Base-by-base conservation (phyloP, 768 basidiomycete genomes). In the Polyporus arcularius region DNA sequence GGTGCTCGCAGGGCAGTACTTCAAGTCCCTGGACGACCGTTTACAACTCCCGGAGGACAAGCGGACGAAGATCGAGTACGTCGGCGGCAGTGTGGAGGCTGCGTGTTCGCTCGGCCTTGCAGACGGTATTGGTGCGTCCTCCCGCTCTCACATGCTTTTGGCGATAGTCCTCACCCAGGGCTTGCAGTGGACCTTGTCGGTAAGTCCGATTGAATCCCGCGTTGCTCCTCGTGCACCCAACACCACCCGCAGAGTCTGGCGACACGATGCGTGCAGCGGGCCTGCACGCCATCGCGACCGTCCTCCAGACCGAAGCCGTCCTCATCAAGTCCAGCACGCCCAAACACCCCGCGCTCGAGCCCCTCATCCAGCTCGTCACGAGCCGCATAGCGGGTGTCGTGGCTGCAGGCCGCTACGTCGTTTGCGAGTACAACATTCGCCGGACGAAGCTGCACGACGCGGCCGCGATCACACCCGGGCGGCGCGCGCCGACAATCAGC, bases 201-300 rank as follows among this genome's bases (percentile, higher is more conserved):
- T 94, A 64, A 68, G 87, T 79, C 47, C 41, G 28, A 9, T 30
- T 26, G 5, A 6, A 28, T 9, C 21, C 1, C 21, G 1, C 46
- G 28, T 6, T 26, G 4, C 28, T 21, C 9, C 28, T 5, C 18
- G 18, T 38, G 14, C 39, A 41, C 14, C 42, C 11, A 35, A 35
- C 11, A 35, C 35, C 35, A 30, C 15, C 11, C 46, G 8, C 71
- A 96, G 96, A 98, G 77, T 99, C 96, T 16, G 97, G 97, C 45
- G 97, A 99, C 69, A 99, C 97, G 8, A 99, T 99, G 97, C 92
- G 96, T 38, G 97, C 96, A 28, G 96, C 96, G 0, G 97, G 96
- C 40, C 80, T 98, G 57, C 92, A 92, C 72, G 87, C 96, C 42
- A 98, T 99, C 68, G 90, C 88, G 14, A 98, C 94, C 10, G 72